A percentile compares a stretch with the other conserved stretches of the same genome.
These are phyloP conservation scores for Oryza rufipogon DNA, from an alignment of 176 grass and related monocot species.

Conservation along the genomic window DNA sequence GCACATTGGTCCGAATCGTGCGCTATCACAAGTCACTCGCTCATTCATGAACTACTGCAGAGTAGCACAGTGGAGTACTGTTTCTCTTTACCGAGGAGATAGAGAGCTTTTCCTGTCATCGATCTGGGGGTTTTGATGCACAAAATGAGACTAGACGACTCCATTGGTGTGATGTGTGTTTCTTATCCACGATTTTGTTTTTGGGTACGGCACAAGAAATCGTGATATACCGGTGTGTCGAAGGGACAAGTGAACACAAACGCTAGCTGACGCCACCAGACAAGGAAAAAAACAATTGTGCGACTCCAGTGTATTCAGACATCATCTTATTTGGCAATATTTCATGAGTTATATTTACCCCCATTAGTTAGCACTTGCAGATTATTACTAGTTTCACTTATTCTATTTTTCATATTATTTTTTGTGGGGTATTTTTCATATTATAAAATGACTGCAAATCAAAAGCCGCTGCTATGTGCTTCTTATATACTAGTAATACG, in stretches of 20 bases:
- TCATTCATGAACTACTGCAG: neutral
- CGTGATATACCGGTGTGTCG: neutral
- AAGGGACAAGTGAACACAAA: neutral
- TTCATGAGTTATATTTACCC: neutral
- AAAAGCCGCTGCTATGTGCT: neutral
- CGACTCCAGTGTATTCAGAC: neutral
- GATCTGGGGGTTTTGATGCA: constrained; percentile 4
- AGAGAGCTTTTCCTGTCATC: constrained; percentile 35
- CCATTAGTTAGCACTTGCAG: neutral
- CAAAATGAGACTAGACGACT: neutral
- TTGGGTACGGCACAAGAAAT: neutral
- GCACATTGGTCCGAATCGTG: constrained; percentile 42
- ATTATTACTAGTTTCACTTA: neutral
- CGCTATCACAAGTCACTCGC: constrained; percentile 17
- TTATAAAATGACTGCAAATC: neutral
- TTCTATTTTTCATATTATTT: neutral
- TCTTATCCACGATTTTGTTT: neutral
- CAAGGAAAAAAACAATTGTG: neutral
- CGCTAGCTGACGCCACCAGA: neutral
- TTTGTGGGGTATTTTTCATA: neutral
- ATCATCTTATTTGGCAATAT: neutral
- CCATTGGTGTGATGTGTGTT: neutral
- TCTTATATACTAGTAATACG: neutral
- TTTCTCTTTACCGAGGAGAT: constrained; percentile 43
- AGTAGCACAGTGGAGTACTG: neutral